Evolutionary conservation across 2,329 filamentous ascomycete species (phyloP), one percentile per base, ranked within the genome.

Genomic region (Botrytis paeoniae): DNA sequence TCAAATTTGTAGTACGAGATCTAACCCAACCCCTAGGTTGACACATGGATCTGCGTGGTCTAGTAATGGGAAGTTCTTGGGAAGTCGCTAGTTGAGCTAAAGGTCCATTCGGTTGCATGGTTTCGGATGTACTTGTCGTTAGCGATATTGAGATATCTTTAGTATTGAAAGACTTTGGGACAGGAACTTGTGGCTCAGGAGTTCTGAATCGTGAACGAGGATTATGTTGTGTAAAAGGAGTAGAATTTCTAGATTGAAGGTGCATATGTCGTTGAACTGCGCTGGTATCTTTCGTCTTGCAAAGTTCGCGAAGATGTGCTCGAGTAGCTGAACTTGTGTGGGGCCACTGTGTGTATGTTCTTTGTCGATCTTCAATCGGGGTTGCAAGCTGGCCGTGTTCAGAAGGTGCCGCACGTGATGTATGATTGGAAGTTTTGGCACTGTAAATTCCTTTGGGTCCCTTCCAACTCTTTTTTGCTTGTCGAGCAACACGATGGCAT

Each of bases 381-480:
- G 88, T 90, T 64, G 82, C 84, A 78, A 86, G 89, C 32, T 86
- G 85, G 78, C 86, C 89, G 78, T 85, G 85, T 69, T 75, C 77
- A 54, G 14, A 57, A n/a, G 77, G 76, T 60, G 75, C 74, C 63
- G 25, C 68, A 73, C 75, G 72, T 76, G 78, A 77, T 60, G 62
- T 20, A 5, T 68, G 37, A 51, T 41, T 39, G 18, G 22, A 45
- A 41, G 51, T 22, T 41, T 54, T 37, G 37, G 62, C 20, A 41
- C 41, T 45, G n/a, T 68, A 65, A 37, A 70, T 75, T 29, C 75
- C 74, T 75, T 85, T 89, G 4, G 87, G 85, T 1, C 89, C 89
- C 79, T 89, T 91, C 90, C 90, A 92, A 78, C 87, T 91, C 78
- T 88, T 84, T 81, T 87, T 90, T 32, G 89, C 87, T 78, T 91